Evolutionary conservation across 345 rosid genomes (phyloP).

Genomic region (Populus simonii): DNA sequence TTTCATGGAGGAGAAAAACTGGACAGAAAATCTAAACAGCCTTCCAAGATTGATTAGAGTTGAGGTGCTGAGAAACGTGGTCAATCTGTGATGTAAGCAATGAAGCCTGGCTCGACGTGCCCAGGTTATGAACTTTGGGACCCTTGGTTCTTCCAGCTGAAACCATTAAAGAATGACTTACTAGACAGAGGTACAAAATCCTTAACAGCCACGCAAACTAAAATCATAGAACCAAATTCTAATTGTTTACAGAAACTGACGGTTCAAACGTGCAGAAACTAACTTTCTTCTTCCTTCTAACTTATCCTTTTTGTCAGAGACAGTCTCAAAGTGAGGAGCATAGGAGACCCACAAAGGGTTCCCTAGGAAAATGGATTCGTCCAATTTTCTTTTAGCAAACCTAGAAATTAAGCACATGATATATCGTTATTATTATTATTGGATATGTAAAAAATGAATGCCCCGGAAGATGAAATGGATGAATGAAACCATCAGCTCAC

Average conservation of each 20-base stretch:
- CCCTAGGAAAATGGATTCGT: conserved; percentile 70
- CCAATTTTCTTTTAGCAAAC: conserved; percentile 89
- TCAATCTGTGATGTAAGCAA: conserved; percentile 21
- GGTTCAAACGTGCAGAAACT: conserved; percentile 55
- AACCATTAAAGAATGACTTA: background rate
- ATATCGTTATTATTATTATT: background rate
- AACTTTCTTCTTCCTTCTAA: conserved; percentile 75
- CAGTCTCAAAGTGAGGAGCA: conserved; percentile 71
- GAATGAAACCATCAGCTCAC: conserved; percentile 20
- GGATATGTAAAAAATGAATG: background rate
- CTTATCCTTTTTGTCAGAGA: conserved; percentile 64
- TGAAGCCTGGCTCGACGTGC: conserved; percentile 16
- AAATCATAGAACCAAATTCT: background rate
- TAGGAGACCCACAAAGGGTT: conserved; percentile 62
- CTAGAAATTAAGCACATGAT: conserved; percentile 24
- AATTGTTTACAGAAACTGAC: conserved; percentile 23
- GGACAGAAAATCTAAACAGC: background rate
- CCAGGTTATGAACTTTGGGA: conserved; percentile 16
- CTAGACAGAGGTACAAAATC: background rate
- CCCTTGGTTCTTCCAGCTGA: conserved; percentile 51
- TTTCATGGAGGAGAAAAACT: background rate
- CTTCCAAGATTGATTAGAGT: conserved; percentile 13
- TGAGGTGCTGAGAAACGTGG: conserved; percentile 14
- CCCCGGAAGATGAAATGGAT: background rate
- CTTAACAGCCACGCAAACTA: background rate